Conservation (phyloP, 441 rosid genomes). For the Populus hybrid region DNA sequence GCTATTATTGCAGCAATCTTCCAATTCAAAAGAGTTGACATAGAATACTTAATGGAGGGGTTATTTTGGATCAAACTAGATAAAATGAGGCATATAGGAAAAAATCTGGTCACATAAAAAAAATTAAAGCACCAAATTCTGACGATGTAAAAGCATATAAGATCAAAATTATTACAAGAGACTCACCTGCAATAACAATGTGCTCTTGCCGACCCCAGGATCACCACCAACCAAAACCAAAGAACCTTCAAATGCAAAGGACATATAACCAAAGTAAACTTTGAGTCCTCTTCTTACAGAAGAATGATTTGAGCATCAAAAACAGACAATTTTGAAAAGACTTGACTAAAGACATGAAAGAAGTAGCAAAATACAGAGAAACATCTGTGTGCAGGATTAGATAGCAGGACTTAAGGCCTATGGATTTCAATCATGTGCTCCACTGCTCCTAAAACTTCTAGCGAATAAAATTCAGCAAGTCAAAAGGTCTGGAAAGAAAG, state of each 20-base stretch:
- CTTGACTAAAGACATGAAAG: background rate
- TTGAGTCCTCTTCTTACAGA: background rate
- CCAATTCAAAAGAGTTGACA: conserved; percentile 29
- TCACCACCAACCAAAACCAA: conserved; percentile 89
- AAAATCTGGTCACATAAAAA: background rate
- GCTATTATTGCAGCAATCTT: conserved; percentile 78
- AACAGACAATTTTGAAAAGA: background rate
- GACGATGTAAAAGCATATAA: background rate
- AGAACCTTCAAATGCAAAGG: conserved; percentile 47
- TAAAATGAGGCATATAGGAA: background rate
- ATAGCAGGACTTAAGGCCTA: background rate
- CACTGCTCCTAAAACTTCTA: conserved; percentile 4
- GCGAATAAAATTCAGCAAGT: conserved; percentile 1
- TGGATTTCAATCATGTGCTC: background rate
- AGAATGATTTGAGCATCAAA: background rate
- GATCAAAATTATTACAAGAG: background rate
- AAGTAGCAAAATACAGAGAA: background rate
- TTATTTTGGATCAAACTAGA: background rate
- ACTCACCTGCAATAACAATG: conserved; percentile 77
- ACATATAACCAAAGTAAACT: background rate
- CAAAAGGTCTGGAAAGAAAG: conserved; percentile 6
- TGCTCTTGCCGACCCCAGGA: conserved; percentile 97
- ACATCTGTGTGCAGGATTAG: background rate
- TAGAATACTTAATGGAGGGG: conserved; percentile 12
- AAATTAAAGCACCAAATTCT: background rate